phyloP scores from a whole-genome alignment of 306 rosid species.

The Vicia sativa region DNA sequence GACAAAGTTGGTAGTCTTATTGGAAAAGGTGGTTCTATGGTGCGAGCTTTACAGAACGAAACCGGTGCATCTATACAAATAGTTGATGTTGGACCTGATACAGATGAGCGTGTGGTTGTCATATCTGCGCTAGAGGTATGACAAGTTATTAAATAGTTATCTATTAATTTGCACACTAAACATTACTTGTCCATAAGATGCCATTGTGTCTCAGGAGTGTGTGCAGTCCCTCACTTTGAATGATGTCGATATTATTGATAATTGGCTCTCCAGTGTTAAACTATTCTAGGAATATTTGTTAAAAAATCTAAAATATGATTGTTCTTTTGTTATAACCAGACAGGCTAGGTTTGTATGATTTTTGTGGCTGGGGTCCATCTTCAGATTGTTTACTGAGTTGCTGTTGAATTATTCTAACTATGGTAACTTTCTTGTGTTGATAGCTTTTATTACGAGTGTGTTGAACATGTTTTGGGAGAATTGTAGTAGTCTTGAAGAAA shows the following conservation, averaged over 20 bases:
- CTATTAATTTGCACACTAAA: background rate
- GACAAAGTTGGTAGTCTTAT: conserved; percentile 92
- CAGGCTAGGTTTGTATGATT: conserved; percentile 36
- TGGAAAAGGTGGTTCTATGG: conserved; percentile 86
- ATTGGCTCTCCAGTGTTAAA: conserved; percentile 33
- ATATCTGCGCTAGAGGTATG: conserved; percentile 86
- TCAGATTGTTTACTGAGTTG: conserved; percentile 41
- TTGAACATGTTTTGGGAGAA: conserved; percentile 25
- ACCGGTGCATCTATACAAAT: conserved; percentile 89
- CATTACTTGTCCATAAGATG: conserved; percentile 13
- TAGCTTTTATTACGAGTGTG: conserved; percentile 33
- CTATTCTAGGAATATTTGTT: conserved; percentile 27
- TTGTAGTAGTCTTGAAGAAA: conserved; percentile 1
- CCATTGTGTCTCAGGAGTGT: conserved; percentile 18
- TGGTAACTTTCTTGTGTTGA: conserved; percentile 40
- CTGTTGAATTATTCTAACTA: conserved; percentile 40
- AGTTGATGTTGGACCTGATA: conserved; percentile 69
- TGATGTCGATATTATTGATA: conserved; percentile 28
- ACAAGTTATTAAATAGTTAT: conserved; percentile 29
- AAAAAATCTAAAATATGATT: conserved; percentile 38
- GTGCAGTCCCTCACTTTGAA: background rate
- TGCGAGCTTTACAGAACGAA: conserved; percentile 75
- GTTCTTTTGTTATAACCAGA: conserved; percentile 36
- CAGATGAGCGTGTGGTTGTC: conserved; percentile 76
- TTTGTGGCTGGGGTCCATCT: conserved; percentile 41